phyloP scores from a whole-genome alignment of 768 basidiomycete species.

The Cubamyces sp. region DNA sequence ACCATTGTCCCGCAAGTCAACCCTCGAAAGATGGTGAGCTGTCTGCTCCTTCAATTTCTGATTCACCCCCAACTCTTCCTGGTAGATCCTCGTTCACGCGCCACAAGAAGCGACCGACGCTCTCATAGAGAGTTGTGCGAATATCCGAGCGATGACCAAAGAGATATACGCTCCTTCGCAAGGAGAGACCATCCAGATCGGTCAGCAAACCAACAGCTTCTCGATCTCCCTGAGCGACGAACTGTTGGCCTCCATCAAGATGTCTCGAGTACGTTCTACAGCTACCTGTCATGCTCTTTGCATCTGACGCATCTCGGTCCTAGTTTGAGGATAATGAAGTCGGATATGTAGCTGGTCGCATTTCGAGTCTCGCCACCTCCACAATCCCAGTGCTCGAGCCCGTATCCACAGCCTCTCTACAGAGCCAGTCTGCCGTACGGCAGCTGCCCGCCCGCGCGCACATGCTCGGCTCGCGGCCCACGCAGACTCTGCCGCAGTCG shows the following conservation, averaged over 20 bases:
- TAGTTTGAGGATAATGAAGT: constrained; percentile 99
- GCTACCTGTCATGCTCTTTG: background rate
- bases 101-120: constrained; percentile 64
- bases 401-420: constrained; percentile 35
- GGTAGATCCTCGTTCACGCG: constrained; percentile 89
- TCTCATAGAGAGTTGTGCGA: constrained; percentile 79
- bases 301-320: background rate
- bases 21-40: constrained; percentile 87
- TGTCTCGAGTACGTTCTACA: constrained; percentile 74
- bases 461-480: constrained; percentile 67
- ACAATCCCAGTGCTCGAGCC: constrained; percentile 90
- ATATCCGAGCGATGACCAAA: constrained; percentile 88
- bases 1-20: constrained; percentile 96
- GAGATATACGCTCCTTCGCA: constrained; percentile 82
- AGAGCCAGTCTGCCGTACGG: background rate
- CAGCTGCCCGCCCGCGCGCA: constrained; percentile 38
- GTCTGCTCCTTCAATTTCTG: background rate
- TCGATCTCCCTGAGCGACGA: constrained; percentile 93
- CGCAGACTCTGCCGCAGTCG: constrained; percentile 75
- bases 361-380: constrained; percentile 82
- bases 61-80: background rate
- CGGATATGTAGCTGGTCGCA: constrained; percentile 88
- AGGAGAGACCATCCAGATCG: constrained; percentile 86
- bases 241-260: constrained; percentile 73
- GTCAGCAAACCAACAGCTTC: constrained; percentile 94